A percentile compares a stretch with the other conserved stretches of the same genome.
Conservation (phyloP, 345 rosid genomes). For the Salix exigua region DNA sequence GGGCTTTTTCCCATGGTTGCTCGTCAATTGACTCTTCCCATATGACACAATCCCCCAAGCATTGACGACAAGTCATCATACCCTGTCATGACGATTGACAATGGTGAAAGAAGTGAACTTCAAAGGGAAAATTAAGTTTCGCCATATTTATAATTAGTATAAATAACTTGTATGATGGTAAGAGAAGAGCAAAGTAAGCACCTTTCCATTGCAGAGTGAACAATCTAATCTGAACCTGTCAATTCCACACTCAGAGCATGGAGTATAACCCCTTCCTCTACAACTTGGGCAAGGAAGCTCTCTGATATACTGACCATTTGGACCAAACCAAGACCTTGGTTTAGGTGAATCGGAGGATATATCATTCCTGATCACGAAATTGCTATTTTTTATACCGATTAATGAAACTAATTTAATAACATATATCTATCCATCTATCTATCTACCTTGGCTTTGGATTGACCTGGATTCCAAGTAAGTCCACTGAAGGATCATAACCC, state of each 20-base stretch:
- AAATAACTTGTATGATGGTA: not conserved
- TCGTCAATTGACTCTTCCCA: slow-evolving; percentile 97
- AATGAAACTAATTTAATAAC: not conserved
- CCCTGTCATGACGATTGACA: slow-evolving; percentile 45
- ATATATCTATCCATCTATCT: not conserved
- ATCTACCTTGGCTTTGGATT: slow-evolving; percentile 55
- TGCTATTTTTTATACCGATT: not conserved
- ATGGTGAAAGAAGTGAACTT: not conserved
- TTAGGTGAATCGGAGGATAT: slow-evolving; percentile 37
- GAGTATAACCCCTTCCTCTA: slow-evolving; percentile 90
- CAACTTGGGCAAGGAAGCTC: slow-evolving; percentile 96
- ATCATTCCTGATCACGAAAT: slow-evolving; percentile 46
- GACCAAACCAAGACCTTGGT: slow-evolving; percentile 94
- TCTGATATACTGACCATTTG: slow-evolving; percentile 81
- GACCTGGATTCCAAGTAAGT: slow-evolving; percentile 57
- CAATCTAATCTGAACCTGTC: slow-evolving; percentile 71
- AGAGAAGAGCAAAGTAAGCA: slow-evolving; percentile 12
- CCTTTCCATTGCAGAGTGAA: slow-evolving; percentile 79
- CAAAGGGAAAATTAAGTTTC: not conserved
- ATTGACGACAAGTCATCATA: slow-evolving; percentile 65
- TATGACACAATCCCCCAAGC: slow-evolving; percentile 85
- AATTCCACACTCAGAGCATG: slow-evolving; percentile 77
- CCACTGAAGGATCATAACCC: slow-evolving; percentile 85
- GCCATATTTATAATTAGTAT: not conserved
- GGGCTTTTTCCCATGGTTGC: slow-evolving; percentile 93